Conservation (phyloP, 2,329 filamentous ascomycete genomes). For the Aspergillus versicolor region DNA sequence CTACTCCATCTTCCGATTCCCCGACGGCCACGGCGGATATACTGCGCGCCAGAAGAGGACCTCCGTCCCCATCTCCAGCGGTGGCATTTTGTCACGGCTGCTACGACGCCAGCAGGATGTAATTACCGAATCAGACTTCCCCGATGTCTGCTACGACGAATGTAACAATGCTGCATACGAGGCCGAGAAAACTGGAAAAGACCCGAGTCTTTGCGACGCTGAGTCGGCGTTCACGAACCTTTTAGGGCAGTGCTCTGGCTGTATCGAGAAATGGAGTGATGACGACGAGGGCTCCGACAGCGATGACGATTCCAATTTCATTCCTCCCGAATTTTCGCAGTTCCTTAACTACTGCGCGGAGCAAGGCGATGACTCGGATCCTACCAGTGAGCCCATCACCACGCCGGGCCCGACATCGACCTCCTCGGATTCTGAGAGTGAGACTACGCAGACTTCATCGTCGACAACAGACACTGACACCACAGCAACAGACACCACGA, state of each 20-base stretch:
- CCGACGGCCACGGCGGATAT: conserved; percentile 8
- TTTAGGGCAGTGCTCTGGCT: not conserved
- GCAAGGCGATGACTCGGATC: not conserved
- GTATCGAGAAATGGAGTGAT: too few species aligned
- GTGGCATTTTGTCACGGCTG: too few species aligned
- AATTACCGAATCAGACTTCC: conserved; percentile 32
- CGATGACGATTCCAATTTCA: not conserved
- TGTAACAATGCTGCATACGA: conserved; percentile 55
- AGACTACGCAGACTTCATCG: not conserved
- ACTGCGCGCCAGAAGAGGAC: conserved; percentile 6
- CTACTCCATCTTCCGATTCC: conserved; percentile 59
- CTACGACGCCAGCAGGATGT: too few species aligned
- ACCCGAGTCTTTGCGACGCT: conserved; percentile 13
- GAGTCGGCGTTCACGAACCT: conserved; percentile 15
- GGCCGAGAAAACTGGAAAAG: conserved; percentile 51
- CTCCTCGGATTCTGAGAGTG: not conserved
- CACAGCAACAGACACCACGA: not conserved
- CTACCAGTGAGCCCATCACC: not conserved
- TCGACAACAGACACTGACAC: not conserved
- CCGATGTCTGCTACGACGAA: conserved; percentile 48
- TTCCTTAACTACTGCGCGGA: not conserved
- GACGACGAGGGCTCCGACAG: not conserved
- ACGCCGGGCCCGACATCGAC: not conserved
- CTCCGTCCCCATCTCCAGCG: too few species aligned
- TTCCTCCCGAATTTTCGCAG: conserved; percentile 6